These are phyloP conservation scores for Aspergillus ruber DNA, from an alignment of 2,329 filamentous ascomycete genomes.

Conservation along the genomic window DNA sequence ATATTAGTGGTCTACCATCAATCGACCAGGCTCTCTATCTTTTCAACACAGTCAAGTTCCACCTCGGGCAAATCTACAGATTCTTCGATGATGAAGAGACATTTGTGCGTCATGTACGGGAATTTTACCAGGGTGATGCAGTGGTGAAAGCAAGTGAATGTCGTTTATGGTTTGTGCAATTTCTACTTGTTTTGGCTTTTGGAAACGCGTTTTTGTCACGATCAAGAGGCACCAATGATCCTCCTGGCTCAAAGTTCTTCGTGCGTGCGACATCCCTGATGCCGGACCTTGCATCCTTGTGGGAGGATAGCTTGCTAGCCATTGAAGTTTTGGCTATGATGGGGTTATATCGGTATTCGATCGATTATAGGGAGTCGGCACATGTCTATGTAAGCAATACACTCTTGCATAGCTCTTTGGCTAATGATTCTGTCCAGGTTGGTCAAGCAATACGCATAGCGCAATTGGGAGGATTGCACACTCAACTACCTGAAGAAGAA, in stretches of 20 bases:
- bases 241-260: slow-evolving; percentile 9
- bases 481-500: slow-evolving; percentile 32
- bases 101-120: slow-evolving; percentile 16
- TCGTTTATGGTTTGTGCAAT: slow-evolving; percentile 21
- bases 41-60: slow-evolving; percentile 13
- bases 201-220: slow-evolving; percentile 12
- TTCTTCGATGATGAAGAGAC: slow-evolving; percentile 10
- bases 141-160: slow-evolving; percentile 11
- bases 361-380: slow-evolving; percentile 33
- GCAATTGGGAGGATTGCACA: slow-evolving; percentile 37
- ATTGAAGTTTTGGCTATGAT: slow-evolving; percentile 34
- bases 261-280: slow-evolving; percentile 26
- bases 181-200: slow-evolving; percentile 12
- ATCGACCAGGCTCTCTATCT: slow-evolving; percentile 12
- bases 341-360: slow-evolving; percentile 34
- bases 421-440: slow-evolving; percentile 19
- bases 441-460: slow-evolving; percentile 38
- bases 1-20: slow-evolving; percentile 14
- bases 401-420: neutral
- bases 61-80: slow-evolving; percentile 11
- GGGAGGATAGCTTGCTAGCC: slow-evolving; percentile 33
- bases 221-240: slow-evolving; percentile 3
- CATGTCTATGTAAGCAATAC: slow-evolving; percentile 21
- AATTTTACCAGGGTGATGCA: slow-evolving; percentile 20
- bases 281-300: slow-evolving; percentile 30